A percentile compares a stretch with the other conserved stretches of the same genome.
These are phyloP conservation scores for Neofusicoccum parvum DNA, from an alignment of 2,329 filamentous ascomycete genomes.

Conservation along the genomic window DNA sequence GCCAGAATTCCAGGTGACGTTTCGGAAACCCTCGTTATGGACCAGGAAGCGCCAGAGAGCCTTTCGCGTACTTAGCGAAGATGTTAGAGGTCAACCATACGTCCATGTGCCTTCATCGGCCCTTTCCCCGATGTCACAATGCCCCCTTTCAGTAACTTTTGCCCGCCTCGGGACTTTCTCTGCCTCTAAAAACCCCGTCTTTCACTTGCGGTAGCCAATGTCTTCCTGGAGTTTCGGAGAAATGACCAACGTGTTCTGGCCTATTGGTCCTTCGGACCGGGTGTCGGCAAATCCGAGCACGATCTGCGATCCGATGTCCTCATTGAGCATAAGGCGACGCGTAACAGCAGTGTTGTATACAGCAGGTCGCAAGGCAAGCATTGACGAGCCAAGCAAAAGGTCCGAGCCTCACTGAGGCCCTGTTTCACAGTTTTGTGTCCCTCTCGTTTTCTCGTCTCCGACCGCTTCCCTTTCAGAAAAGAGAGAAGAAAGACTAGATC, in stretches of 20 bases:
- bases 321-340: not conserved
- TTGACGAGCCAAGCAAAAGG: not conserved
- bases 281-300: not conserved
- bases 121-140: not conserved
- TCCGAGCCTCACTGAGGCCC: not conserved
- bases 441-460: not conserved
- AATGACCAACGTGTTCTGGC: not conserved
- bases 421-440: not conserved
- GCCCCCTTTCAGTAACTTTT: not conserved
- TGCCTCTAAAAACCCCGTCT: not conserved
- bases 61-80: too few relatives aligned
- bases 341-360: conserved; percentile 11
- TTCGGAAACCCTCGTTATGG: too few relatives aligned
- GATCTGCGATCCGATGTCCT: not conserved
- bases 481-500: not conserved
- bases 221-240: not conserved
- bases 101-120: too few relatives aligned
- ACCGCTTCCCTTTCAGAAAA: not conserved
- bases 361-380: conserved; percentile 1
- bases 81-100: too few relatives aligned
- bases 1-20: too few relatives aligned
- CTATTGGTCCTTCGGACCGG: not conserved
- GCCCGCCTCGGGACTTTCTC: not conserved
- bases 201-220: not conserved
- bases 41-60: too few relatives aligned